Evolutionary conservation across 2,329 filamentous ascomycete species (phyloP).

Genomic region (Aspergillus versicolor): DNA sequence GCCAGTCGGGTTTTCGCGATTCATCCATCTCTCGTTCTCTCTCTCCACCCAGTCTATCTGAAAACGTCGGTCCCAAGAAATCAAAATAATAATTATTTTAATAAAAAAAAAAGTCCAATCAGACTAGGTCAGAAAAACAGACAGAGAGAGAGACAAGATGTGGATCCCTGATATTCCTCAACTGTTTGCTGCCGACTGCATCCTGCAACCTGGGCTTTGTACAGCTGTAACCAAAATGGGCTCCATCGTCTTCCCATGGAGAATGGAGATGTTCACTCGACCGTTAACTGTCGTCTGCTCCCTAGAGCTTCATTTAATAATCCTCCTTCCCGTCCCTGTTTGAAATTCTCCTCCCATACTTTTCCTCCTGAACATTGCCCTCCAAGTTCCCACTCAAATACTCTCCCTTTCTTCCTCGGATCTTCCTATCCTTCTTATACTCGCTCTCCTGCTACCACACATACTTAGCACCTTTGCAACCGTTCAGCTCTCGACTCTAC

Average conservation of each 20-base stretch:
- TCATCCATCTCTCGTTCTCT: slow-evolving; percentile 16
- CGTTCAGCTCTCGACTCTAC: neutral
- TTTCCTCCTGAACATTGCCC: neutral
- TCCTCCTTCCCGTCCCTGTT: slow-evolving; percentile 28
- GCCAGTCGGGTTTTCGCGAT: slow-evolving; percentile 28
- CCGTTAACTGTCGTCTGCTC: slow-evolving; percentile 36
- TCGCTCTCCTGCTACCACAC: neutral
- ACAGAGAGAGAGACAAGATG: slow-evolving; percentile 18
- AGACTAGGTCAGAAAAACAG: slow-evolving; percentile 2
- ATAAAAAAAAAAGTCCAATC: slow-evolving; percentile 15
- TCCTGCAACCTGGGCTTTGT: slow-evolving; percentile 28
- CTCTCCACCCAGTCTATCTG: slow-evolving; percentile 17
- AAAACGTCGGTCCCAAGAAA: slow-evolving; percentile 19
- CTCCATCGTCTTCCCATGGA: slow-evolving; percentile 17
- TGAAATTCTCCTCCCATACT: slow-evolving; percentile 11
- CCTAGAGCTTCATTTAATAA: slow-evolving; percentile 30
- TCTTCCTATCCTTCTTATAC: slow-evolving; percentile 14
- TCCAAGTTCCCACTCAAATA: neutral
- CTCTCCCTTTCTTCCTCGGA: neutral
- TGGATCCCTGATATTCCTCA: slow-evolving; percentile 30
- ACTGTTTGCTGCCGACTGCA: slow-evolving; percentile 38
- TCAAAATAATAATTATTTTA: slow-evolving; percentile 16
- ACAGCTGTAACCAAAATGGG: slow-evolving; percentile 38
- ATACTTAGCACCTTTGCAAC: slow-evolving; percentile 1
- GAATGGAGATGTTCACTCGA: slow-evolving; percentile 18